Evolutionary conservation across 2,329 filamentous ascomycete genomes (phyloP), one percentile per base, ranked within the genome.

Genomic region (Phialemoniopsis sp.): DNA sequence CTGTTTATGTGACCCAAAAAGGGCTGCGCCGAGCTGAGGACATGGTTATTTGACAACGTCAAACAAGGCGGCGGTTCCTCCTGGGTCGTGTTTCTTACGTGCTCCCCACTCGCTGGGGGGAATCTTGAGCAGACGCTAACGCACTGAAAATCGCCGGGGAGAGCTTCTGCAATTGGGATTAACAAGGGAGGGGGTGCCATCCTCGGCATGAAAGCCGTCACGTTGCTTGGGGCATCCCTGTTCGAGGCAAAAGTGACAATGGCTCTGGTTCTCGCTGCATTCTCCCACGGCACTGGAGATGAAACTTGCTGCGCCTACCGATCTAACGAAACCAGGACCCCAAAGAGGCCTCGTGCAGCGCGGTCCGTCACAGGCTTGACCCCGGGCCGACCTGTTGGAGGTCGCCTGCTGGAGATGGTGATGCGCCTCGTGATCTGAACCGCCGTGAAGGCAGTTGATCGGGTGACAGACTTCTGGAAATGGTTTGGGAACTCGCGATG

Each of bases 221-320:
- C 34, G 12, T 34, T 34, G 28, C 34, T 44, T 40, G 46, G 43
- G 37, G 50, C n/a, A 53, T 57, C 51, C 52, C 47, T 45, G 48
- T 46, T 43, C 43, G 37, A 54, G 54, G 43, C 54, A 54, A 59
- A 58, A 59, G 54, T 47, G 43, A 39, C 41, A 47, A 43, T n/a
- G 46, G 43, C 45, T 32, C 42, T 46, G 43, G 21, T 41, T 39
- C 42, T 47, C 46, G 41, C 35, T 38, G 48, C 40, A 45, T 29
- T 45, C n/a, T n/a, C n/a, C 38, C 43, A 41, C 44, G 47, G 46
- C 45, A 48, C 48, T 43, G 34, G 42, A 52, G 40, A 44, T 61
- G 59, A 62, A 61, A 62, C 58, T 40, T 42, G 47, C 42, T 53
- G 44, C 44, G 46, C 44, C 46, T 50, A 41, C 48, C 40, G 35